phyloP scores from a whole-genome alignment of 2,329 filamentous ascomycete genomes.

The Aureobasidium sp. region DNA sequence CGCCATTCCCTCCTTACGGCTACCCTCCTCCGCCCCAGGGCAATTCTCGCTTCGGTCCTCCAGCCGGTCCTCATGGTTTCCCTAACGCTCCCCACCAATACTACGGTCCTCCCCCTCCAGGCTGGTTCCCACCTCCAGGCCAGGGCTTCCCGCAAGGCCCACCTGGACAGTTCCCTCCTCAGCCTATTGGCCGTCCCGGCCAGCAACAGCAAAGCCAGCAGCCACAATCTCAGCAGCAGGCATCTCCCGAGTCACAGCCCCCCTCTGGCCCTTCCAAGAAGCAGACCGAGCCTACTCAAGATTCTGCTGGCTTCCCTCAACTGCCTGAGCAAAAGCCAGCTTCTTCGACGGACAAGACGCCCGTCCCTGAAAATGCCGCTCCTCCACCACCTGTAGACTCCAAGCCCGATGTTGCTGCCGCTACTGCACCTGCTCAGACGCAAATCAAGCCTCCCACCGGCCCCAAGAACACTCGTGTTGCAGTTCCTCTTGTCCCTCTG shows the following conservation, averaged over 20 bases:
- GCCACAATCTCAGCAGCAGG: constrained; percentile 19
- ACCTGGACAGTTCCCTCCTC: constrained; percentile 33
- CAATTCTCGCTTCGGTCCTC: constrained; percentile 39
- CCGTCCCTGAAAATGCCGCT: constrained; percentile 37
- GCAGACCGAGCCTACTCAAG: constrained; percentile 24
- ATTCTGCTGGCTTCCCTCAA: constrained; percentile 19
- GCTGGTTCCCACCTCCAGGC: constrained; percentile 66
- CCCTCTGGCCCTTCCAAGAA: constrained; percentile 37
- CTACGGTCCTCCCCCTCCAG: constrained; percentile 41
- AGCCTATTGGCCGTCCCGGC: constrained; percentile 50
- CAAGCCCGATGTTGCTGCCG: constrained; percentile 57
- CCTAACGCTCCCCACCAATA: constrained; percentile 53
- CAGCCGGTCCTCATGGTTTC: constrained; percentile 39
- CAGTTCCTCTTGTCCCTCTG: constrained; percentile 51
- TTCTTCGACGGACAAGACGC: constrained; percentile 25
- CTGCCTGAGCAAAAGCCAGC: constrained; percentile 25
- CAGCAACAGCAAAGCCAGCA: constrained; percentile 27
- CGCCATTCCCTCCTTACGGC: constrained; percentile 32
- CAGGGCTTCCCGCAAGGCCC: constrained; percentile 51
- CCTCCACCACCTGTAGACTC: constrained; percentile 62
- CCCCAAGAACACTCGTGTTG: constrained; percentile 45
- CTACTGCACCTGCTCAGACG: constrained; percentile 44
- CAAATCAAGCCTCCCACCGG: constrained; percentile 36
- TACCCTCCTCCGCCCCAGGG: constrained; percentile 39
- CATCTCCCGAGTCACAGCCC: not conserved